Base-by-base conservation (phyloP, 495 filamentous ascomycete species). In the Podospora bellae-mahoneyi region DNA sequence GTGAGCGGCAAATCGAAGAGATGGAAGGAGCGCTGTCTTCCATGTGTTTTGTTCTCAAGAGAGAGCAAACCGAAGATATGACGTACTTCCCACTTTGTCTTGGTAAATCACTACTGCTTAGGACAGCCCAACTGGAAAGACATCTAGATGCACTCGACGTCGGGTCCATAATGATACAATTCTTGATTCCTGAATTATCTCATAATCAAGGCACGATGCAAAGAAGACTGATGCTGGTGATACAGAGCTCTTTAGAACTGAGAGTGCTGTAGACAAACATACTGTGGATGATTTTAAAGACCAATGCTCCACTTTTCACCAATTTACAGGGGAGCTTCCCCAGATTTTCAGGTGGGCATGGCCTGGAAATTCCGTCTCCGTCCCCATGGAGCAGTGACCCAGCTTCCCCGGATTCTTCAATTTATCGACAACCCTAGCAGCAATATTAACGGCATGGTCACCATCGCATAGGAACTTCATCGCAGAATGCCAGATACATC, bases 321-420 rank as follows among this genome's bases (percentile, higher is more conserved):
- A 58, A 19, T 58, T 19, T 58, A 19, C n/a, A 39, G n/a, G 61
- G 30, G 18, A 48, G 32, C 27, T 32, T 63, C 27, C 30, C 61
- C 27, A 32, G 61, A 63, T 19, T 39, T 9, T 32, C 30, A 32
- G 13, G 13, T 63, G 27, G 34, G n/a, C 59, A 63, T 15, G 1
- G 30, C 27, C 61, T 32, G 30, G 30, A 19, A 20, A 7, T 32
- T 32, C 32, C n/a, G 28, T 39, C 61, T 44, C 20, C 34, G 16
- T 26, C 30, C 28, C 34, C 60, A 30, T 39, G 23, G 23, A 23
- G 23, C 15, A 16, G 3, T 62, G 60, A 28, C 19, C 23, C 16
- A 48, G 18, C 61, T 63, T 63, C 61, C 61, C 61, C 61, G 34
- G 61, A 63, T 63, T 63, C 27, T 62, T 32, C 61, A 61, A 61